These are phyloP conservation scores for Botrytis tulipae DNA, from an alignment of 2,329 filamentous ascomycete genomes.

Conservation along the genomic window DNA sequence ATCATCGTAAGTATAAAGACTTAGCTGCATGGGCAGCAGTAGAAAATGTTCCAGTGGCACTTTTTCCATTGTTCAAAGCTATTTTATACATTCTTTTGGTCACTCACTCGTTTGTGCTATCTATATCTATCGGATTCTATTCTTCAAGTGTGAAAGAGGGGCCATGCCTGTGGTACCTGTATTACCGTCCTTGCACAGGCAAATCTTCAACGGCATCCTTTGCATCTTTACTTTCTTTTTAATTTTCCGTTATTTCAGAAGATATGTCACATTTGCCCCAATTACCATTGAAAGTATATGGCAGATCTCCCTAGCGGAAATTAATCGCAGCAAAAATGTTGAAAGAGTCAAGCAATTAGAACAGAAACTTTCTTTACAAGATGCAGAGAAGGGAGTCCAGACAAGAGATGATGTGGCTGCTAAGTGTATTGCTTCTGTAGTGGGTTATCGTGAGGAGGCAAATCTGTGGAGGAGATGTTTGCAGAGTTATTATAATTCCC, in stretches of 20 bases:
- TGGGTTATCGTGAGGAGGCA: slow-evolving; percentile 26
- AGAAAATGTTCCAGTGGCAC: not conserved
- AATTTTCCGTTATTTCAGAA: slow-evolving; percentile 23
- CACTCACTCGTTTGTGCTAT: not conserved
- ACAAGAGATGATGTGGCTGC: slow-evolving; percentile 20
- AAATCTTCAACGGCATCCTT: slow-evolving; percentile 21
- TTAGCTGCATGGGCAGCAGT: not conserved
- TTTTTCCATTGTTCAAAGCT: not conserved
- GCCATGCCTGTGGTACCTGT: slow-evolving; percentile 9
- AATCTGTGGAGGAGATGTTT: slow-evolving; percentile 24
- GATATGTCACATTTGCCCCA: slow-evolving; percentile 22
- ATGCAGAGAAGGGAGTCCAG: slow-evolving; percentile 23
- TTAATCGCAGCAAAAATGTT: slow-evolving; percentile 26
- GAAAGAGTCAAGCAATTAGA: slow-evolving; percentile 20
- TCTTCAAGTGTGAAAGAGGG: not conserved
- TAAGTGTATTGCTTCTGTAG: slow-evolving; percentile 24
- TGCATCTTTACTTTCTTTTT: slow-evolving; percentile 22
- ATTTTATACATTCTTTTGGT: not conserved
- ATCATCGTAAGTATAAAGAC: not conserved
- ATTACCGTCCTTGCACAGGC: slow-evolving; percentile 12
- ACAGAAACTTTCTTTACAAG: slow-evolving; percentile 14
- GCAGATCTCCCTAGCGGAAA: slow-evolving; percentile 26
- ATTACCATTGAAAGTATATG: slow-evolving; percentile 27
- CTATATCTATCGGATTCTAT: not conserved
- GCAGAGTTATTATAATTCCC: slow-evolving; percentile 24